phyloP scores from a whole-genome alignment of 225 moss, liverwort and hornwort species.

The Asterella californica region DNA sequence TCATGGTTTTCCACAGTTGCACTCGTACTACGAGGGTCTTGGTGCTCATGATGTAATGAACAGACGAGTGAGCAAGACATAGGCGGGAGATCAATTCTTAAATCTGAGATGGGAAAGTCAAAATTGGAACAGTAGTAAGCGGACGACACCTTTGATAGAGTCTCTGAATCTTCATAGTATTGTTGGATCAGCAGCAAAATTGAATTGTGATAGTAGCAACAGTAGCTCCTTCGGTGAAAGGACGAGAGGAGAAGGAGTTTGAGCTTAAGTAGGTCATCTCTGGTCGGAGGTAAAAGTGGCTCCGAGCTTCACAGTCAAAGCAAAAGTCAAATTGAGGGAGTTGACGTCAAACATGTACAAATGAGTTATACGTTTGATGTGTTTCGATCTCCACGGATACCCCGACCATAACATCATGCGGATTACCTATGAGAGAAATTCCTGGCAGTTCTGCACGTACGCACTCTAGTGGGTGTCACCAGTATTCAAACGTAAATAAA shows the following conservation, averaged over 20 bases:
- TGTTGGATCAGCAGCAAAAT: no score
- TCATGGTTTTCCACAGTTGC: no score
- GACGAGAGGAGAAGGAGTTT: neutral
- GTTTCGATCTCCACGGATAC: slow-evolving; percentile 13
- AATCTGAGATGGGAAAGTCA: no score
- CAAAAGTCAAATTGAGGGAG: neutral
- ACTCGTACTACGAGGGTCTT: no score
- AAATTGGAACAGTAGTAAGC: no score
- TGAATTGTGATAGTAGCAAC: neutral
- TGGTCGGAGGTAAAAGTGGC: neutral
- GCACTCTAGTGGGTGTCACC: no score
- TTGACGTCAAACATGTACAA: neutral
- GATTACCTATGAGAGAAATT: slow-evolving; percentile 43
- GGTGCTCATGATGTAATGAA: no score
- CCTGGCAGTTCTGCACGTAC: slow-evolving; percentile 51
- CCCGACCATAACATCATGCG: neutral
- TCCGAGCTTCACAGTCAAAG: neutral
- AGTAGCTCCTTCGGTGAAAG: neutral
- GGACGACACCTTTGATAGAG: no score
- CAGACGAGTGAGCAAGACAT: no score
- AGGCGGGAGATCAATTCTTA: no score
- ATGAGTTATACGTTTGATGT: neutral
- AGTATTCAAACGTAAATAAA: no score
- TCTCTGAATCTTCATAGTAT: no score
- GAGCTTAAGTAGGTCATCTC: slow-evolving; percentile 5